Evolutionary conservation across 1,284 basidiomycete genomes (phyloP), one percentile per base, ranked within the genome.

Genomic region (Irpex sp.): DNA sequence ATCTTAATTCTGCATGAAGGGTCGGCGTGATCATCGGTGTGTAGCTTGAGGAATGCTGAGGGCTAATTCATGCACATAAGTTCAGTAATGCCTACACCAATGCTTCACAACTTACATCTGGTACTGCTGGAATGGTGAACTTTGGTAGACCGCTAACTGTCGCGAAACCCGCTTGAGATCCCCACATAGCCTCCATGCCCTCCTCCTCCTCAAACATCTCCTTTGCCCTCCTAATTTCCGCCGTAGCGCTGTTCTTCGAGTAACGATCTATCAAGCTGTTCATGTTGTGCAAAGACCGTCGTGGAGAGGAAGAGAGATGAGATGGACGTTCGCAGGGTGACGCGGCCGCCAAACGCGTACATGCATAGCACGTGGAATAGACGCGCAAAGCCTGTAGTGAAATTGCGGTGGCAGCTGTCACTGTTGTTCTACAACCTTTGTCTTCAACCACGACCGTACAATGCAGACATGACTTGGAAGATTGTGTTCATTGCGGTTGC

Each of bases 1-100:
- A 99, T 96, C 84, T 99, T 99, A 81, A 99, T 99, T 76, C 86
- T 89, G 81, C 95, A 97, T 66, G 85, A 87, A 47, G 96, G 94
- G 80, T 97, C 94, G 62, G 93, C 92, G 69, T 89, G 91, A 78
- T 97, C 94, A 75, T 97, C 95, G 61, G 96, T 97, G 79, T 97
- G 94, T 64, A 93, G 78, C 70, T 90, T 85, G 89, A 81, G 60
- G 91, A 84, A n/a, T 96, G 95, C 96, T 97, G 72, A 37, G 15
- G 37, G n/a, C 57, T 26, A 38, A 47, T 54, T 64, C 26, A 31
- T 56, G 11, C n/a, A 8, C 6, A 34, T 9, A 68, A 48, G 31
- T 47, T 59, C 59, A 59, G 60, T 26, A 19, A 34, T 47, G 34
- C 15, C 49, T 58, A 51, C 62, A 13, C n/a, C 38, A 57, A 44